Evolutionary conservation across 495 filamentous ascomycete species (phyloP), one percentile per base, ranked within the genome.

Genomic region (Darksidea phi): DNA sequence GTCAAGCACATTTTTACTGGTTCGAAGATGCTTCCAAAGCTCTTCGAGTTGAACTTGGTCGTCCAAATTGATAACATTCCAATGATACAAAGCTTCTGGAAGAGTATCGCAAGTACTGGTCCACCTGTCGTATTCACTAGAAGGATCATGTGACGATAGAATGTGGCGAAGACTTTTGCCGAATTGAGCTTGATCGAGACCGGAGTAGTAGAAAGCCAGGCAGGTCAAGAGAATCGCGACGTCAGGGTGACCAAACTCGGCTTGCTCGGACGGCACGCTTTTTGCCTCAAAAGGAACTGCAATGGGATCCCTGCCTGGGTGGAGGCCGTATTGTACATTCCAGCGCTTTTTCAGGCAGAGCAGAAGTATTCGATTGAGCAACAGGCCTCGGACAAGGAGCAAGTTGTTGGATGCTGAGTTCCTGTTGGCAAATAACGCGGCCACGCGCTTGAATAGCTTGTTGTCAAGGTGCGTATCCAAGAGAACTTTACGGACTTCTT

Each of bases 231-330:
- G 24, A 17, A 83, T 82, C 8, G 79, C 74, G 6, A 82, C 80
- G 63, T 84, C 80, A 6, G 81, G 80, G 61, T 83, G 80, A 18
- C 81, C 79, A 57, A 70, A 83, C 60, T 83, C 80, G 10, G 79
- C 74, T 37, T 74, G 69, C 8, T 76, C 73, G 17, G 74, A 77
- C 1, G 80, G 79, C 2, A 75, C 71, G n/a, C 75, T 74, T 26
- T 80, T 79, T 2, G 72, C 76, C n/a, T 38, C 8, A 60, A 43
- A 74, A 21, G 80, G 80, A 7, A 82, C 80, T 6, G 79, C 77
- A 15, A 82, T 71, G 2, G 75, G 75, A 36, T 76, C 67, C 1
- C 80, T 70, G 1, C 38, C 50, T 0, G 61, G 71, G 48, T 77
- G 70, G 2, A 79, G 64, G 0, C 77, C 77, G 59, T 77, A 79